Evolutionary conservation across 2,329 filamentous ascomycete genomes (phyloP), one percentile per base, ranked within the genome.

Genomic region (Ilyonectria robusta): DNA sequence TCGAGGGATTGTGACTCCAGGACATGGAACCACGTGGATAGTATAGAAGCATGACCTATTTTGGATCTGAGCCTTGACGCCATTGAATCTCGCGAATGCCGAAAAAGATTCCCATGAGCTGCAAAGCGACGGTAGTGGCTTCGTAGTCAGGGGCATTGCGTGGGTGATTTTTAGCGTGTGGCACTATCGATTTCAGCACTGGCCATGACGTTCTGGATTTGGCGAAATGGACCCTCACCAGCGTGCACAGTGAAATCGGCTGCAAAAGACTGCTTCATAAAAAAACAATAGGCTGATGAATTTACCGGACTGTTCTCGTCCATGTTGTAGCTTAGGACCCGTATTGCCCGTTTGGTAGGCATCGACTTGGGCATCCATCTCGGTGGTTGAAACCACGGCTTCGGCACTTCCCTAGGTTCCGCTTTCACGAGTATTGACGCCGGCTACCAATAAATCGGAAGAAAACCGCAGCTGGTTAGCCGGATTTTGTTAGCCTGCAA

Each of bases 181-280:
- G 33, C 54, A 19, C 56, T 65, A 65, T 65, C 15, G 62, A 55
- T 58, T 26, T 33, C 23, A 37, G 48, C 42, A 26, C 35, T 35
- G 17, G 13, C 46, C 54, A 44, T 33, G 17, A 23, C 1, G 35
- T 64, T 59, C 62, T 56, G 11, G 62, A 65, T 54, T 35, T 54
- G 26, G 26, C 47, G 7, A 11, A 53, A 33, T 53, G 50, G 29
- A 53, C 19, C 50, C n/a, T 53, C 29, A n/a, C 15, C 31, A 6
- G n/a, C n/a, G 7, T 37, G 23, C n/a, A 15, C 50, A 15, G 9
- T 19, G 5, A 19, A 21, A 19, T 26, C 26, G 26, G 26, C 26
- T 6, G 26, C 26, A 5, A 26, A 26, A 26, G 26, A 26, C 4
- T 26, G 4, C 26, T 1, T 26, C 26, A n/a, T n/a, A 26, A 26